Evolutionary conservation across 495 filamentous ascomycete species (phyloP).

Genomic region (Penicillium parvum): DNA sequence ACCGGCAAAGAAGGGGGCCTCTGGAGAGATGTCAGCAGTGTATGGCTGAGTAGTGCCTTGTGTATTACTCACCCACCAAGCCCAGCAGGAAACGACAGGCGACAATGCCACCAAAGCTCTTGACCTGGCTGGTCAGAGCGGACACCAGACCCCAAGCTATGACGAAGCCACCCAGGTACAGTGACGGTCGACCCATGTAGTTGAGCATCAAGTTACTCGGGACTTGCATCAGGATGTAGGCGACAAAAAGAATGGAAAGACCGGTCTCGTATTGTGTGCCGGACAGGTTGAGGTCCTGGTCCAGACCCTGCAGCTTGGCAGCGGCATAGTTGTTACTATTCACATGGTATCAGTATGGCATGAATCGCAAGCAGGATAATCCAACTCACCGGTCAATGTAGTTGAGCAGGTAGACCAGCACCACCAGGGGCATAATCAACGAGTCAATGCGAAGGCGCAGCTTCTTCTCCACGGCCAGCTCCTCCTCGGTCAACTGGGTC

Average conservation of each 20-base stretch:
- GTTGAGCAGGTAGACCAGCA: constrained; percentile 54
- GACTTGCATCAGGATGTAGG: constrained; percentile 52
- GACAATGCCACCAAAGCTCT: constrained; percentile 49
- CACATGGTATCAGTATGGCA: not conserved
- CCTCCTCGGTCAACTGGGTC: constrained; percentile 39
- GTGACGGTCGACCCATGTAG: constrained; percentile 48
- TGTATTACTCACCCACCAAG: constrained; percentile 31
- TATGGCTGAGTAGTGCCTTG: no score
- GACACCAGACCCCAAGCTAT: constrained; percentile 52
- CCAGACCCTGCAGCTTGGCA: constrained; percentile 51
- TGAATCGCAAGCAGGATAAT: not conserved
- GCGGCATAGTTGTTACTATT: constrained; percentile 52
- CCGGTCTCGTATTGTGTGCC: constrained; percentile 43
- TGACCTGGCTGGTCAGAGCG: constrained; percentile 47
- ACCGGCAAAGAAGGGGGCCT: constrained; percentile 49
- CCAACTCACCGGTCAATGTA: constrained; percentile 47
- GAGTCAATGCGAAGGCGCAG: constrained; percentile 47
- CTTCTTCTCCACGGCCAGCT: constrained; percentile 43
- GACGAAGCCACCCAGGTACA: constrained; percentile 49
- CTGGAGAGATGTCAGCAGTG: constrained; percentile 14
- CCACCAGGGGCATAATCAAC: constrained; percentile 52
- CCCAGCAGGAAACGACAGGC: constrained; percentile 52
- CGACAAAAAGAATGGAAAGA: constrained; percentile 50
- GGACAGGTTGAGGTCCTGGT: constrained; percentile 38
- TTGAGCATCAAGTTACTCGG: constrained; percentile 60